Evolutionary conservation across 305 asterid genomes (phyloP), one percentile per base, ranked within the genome.

Genomic region (Fraxinus greggii): DNA sequence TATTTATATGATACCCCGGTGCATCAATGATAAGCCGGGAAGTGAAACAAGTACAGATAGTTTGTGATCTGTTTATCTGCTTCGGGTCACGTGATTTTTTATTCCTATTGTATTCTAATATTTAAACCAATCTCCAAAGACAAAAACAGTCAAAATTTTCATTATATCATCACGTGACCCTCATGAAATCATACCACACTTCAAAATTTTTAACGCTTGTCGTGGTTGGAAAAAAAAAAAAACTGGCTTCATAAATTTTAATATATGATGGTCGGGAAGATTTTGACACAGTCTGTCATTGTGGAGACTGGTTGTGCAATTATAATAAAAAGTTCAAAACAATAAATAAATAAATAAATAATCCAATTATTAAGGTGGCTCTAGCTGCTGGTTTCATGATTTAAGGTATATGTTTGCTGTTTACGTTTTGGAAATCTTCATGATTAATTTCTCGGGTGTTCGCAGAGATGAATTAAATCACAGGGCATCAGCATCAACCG

Each of bases 401-500:
- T 56, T 19, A 19, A 56, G 26, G 67, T 19, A 6, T 19, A 56
- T 6, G 67, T 56, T 56, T 56, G 67, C 26, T 6, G 67, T 56
- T 54, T 5, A 56, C 19, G 28, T 63, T 9, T 9, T 7, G 17
- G 72, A 9, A 24, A 24, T 24, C n/a, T 63, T 61, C 26, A 7
- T 23, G 17, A 23, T 56, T 24, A 61, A 24, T 24, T 79, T 59
- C 45, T 79, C 63, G 78, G 76, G 45, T 77, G 79, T 86, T n/a
- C 81, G 85, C 91, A 95, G 98, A 84, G 93, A 90, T 35, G 97
- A 92, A 87, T 84, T 89, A 31, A 86, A 83, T 82, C 89, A 79
- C 38, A 80, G 80, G 72, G 87, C 85, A 79, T 29, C 81, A 4
- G 26, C 83, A 40, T 76, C 86, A 76, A 80, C 90, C 79, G 80